These are phyloP conservation scores for Alnus rubra DNA, from an alignment of 306 rosid species.

Conservation along the genomic window DNA sequence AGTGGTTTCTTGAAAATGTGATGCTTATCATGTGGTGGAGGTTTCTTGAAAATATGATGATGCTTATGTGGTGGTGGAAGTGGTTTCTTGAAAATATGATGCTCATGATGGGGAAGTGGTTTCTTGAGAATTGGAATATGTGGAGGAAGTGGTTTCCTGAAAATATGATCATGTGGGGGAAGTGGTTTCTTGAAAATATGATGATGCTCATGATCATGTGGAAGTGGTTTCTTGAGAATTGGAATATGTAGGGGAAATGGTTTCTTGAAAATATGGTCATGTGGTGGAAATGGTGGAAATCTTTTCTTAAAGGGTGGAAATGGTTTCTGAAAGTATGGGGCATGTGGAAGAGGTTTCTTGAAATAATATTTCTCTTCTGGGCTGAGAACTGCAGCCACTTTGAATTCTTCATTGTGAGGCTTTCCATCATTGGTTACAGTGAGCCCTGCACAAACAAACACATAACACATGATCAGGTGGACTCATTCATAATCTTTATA, in stretches of 20 bases:
- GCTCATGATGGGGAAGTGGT: neutral
- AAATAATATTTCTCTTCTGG: conserved; percentile 14
- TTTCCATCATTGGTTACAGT: neutral
- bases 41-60: neutral
- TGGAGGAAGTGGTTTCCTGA: neutral
- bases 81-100: neutral
- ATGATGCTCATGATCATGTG: too few relatives aligned
- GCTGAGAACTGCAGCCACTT: neutral
- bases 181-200: conserved; percentile 23
- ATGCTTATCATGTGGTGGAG: neutral
- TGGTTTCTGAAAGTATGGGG: neutral
- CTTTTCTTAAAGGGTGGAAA: neutral
- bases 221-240: neutral
- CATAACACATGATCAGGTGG: neutral
- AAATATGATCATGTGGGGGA: neutral
- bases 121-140: neutral
- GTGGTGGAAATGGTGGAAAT: neutral
- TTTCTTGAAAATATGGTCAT: conserved; percentile 20
- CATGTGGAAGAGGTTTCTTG: neutral
- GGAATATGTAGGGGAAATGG: neutral
- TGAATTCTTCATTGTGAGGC: neutral
- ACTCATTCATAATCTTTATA: neutral
- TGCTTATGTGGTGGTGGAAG: neutral
- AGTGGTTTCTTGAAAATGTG: conserved; percentile 27
- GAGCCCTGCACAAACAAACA: neutral